These are phyloP conservation scores for Mesembryanthemum crystallinum DNA, from an alignment of 148 eudicot species.

Conservation along the genomic window DNA sequence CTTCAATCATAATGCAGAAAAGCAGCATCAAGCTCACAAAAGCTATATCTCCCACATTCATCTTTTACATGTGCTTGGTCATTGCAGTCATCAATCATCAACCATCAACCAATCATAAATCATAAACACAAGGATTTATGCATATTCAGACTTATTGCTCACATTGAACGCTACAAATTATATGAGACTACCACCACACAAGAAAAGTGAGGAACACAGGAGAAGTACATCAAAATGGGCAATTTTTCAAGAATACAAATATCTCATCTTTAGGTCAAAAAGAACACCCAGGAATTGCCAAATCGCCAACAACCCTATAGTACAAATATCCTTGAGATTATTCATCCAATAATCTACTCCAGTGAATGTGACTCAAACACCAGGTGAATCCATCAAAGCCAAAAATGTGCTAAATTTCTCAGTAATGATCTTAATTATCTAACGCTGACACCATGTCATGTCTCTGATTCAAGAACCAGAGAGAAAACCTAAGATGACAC, in stretches of 20 bases:
- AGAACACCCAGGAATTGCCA: background rate
- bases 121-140: background rate
- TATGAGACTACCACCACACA: background rate
- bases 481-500: background rate
- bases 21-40: background rate
- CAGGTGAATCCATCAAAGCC: background rate
- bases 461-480: background rate
- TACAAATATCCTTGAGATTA: background rate
- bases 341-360: background rate
- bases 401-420: background rate
- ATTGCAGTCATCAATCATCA: too few relatives aligned
- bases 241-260: background rate
- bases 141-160: background rate
- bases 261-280: background rate
- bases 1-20: background rate
- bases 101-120: background rate
- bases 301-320: background rate
- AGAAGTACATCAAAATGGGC: background rate
- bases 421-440: background rate
- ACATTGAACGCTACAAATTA: background rate
- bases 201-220: background rate
- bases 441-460: background rate
- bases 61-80: background rate
- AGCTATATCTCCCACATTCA: constrained; percentile 6
- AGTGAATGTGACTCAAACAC: background rate